Conservation (phyloP, 352 stramenopile species). For the Phytophthora agathidicida region DNA sequence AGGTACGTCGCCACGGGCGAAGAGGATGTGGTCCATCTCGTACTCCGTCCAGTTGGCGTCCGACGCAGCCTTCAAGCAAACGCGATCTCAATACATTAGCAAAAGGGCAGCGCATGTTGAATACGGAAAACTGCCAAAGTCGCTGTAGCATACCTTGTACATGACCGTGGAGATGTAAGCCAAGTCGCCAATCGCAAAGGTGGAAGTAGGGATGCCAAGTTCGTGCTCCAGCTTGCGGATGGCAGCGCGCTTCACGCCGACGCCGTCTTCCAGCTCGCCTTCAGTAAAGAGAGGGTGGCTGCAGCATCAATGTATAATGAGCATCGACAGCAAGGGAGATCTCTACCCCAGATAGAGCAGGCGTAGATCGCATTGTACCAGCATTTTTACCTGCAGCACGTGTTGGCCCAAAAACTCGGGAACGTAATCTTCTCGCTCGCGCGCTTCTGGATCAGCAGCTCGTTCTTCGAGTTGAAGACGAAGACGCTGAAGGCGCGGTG, state of each 20-base stretch:
- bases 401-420: constrained; percentile 99
- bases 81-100: constrained; percentile 14
- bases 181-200: constrained; percentile 89
- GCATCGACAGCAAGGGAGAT: neutral
- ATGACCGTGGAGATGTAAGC: constrained; percentile 98
- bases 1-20: constrained; percentile 84
- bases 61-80: constrained; percentile 54
- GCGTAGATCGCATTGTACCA: constrained; percentile 2
- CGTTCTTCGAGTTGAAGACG: constrained; percentile 87
- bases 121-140: neutral
- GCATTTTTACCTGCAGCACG: constrained; percentile 93
- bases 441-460: constrained; percentile 92
- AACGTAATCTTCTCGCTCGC: constrained; percentile 99
- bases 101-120: neutral
- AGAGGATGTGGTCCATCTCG: constrained; percentile 99
- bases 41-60: constrained; percentile 96
- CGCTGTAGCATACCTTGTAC: constrained; percentile 95
- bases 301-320: neutral
- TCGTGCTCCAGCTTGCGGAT: constrained; percentile 99
- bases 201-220: constrained; percentile 92
- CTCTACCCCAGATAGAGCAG: neutral
- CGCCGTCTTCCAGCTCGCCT: constrained; percentile 82
- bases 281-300: constrained; percentile 95
- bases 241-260: constrained; percentile 93
- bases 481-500: constrained; percentile 90